These are phyloP conservation scores for Diddensiella transvaalensis DNA, from an alignment of 805 yeast genomes.

Conservation along the genomic window DNA sequence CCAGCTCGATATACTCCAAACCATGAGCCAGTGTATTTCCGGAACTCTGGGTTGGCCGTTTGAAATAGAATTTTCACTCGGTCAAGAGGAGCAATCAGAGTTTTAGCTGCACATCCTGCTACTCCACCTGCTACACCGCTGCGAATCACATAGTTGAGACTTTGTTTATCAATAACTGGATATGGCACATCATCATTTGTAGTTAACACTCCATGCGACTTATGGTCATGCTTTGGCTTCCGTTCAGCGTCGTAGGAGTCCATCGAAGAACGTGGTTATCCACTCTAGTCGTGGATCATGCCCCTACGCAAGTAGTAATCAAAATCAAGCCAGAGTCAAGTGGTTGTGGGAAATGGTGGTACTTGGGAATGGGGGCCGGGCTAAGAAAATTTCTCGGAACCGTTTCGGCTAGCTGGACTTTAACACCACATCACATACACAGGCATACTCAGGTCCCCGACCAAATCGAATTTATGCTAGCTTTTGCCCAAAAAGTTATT, in stretches of 20 bases:
- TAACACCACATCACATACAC: too few relatives aligned
- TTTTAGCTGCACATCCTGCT: constrained; percentile 95
- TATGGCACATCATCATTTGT: constrained; percentile 1
- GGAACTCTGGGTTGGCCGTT: constrained; percentile 87
- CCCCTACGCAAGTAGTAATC: too few relatives aligned
- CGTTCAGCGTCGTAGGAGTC: not conserved
- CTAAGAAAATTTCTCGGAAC: not conserved
- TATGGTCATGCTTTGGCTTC: not conserved
- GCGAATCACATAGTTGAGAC: constrained; percentile 71
- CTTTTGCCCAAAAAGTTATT: too few relatives aligned
- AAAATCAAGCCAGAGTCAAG: too few relatives aligned
- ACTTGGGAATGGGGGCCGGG: not conserved
- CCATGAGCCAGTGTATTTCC: constrained; percentile 74
- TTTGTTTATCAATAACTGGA: constrained; percentile 52
- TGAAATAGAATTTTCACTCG: constrained; percentile 93
- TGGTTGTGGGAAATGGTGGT: too few relatives aligned
- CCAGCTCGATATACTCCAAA: constrained; percentile 75
- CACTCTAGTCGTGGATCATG: not conserved
- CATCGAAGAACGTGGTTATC: not conserved
- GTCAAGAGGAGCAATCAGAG: constrained; percentile 92
- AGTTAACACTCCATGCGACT: not conserved
- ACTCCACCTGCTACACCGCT: constrained; percentile 93
- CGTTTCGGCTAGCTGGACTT: too few relatives aligned
- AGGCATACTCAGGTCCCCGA: too few relatives aligned
- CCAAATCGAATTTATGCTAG: too few relatives aligned